Percentiles rank a stretch among this genome's conserved stretches.
These are phyloP conservation scores for Hypoxylon sp. DNA, from an alignment of 2,329 filamentous ascomycete species.

Conservation along the genomic window DNA sequence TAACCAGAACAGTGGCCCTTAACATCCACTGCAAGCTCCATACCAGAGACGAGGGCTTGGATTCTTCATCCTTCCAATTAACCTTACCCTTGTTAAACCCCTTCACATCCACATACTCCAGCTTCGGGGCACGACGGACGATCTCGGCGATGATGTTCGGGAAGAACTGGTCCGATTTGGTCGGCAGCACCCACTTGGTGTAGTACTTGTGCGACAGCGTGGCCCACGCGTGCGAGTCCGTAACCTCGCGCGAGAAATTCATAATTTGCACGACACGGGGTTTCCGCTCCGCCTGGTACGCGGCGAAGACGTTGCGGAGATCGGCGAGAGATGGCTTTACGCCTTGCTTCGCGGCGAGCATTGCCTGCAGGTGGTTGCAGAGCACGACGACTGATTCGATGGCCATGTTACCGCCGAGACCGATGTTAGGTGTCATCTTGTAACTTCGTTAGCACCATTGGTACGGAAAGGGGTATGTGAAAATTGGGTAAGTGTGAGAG, in stretches of 20 bases:
- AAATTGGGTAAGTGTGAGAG: background rate
- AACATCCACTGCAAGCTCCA: background rate
- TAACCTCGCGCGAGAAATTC: background rate
- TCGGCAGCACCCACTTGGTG: conserved; percentile 3
- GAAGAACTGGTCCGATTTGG: conserved; percentile 4
- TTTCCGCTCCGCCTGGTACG: background rate
- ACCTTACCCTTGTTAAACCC: background rate
- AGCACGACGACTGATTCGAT: conserved; percentile 6
- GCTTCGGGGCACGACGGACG: background rate
- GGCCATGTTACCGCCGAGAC: conserved; percentile 1
- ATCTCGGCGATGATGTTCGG: conserved; percentile 2
- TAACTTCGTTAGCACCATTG: background rate
- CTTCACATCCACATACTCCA: background rate
- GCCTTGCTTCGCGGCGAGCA: background rate
- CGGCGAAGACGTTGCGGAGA: background rate
- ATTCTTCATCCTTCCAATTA: background rate
- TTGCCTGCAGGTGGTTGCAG: conserved; percentile 6
- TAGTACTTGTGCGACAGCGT: conserved; percentile 1
- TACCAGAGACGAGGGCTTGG: background rate
- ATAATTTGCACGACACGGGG: background rate
- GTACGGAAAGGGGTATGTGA: background rate
- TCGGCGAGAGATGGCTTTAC: background rate
- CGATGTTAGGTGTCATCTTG: conserved; percentile 32
- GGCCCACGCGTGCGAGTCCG: background rate
- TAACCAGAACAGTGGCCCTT: background rate